Evolutionary conservation across 306 rosid genomes (phyloP).

Genomic region (Parietaria judaica): DNA sequence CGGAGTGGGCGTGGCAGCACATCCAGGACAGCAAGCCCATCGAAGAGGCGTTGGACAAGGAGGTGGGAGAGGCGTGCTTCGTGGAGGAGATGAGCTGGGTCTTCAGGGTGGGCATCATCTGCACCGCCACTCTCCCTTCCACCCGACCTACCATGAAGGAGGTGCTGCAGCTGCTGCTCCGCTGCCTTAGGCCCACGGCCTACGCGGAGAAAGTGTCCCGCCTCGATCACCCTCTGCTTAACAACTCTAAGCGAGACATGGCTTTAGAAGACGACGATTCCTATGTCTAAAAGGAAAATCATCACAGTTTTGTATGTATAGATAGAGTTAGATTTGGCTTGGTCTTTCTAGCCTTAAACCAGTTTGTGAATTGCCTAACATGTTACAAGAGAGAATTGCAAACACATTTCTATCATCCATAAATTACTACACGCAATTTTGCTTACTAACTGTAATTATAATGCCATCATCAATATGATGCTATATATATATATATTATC

Average conservation of each 20-base stretch:
- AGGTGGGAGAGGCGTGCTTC: conserved; percentile 35
- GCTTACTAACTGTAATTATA: no score
- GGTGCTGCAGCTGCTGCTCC: conserved; percentile 40
- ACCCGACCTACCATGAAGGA: conserved; percentile 70
- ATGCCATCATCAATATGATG: no score
- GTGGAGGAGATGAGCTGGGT: conserved; percentile 44
- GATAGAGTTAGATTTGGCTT: no score
- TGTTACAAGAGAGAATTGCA: no score
- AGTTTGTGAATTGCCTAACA: no score
- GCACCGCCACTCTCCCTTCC: conserved; percentile 42
- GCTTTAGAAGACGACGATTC: conserved; percentile 19
- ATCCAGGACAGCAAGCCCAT: conserved; percentile 29
- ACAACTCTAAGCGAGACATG: conserved; percentile 33
- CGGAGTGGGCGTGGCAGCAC: conserved; percentile 56
- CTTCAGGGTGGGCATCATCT: conserved; percentile 54
- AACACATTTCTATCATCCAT: no score
- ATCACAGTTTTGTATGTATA: not conserved
- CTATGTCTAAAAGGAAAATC: not conserved
- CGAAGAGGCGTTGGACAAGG: conserved; percentile 47
- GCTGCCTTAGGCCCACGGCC: conserved; percentile 6
- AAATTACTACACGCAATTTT: no score
- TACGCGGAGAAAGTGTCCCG: conserved; percentile 17
- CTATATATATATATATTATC: no score
- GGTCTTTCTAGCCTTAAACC: no score
- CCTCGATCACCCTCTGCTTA: conserved; percentile 36